phyloP scores from a whole-genome alignment of 805 yeast genomes.

The Candida alai region DNA sequence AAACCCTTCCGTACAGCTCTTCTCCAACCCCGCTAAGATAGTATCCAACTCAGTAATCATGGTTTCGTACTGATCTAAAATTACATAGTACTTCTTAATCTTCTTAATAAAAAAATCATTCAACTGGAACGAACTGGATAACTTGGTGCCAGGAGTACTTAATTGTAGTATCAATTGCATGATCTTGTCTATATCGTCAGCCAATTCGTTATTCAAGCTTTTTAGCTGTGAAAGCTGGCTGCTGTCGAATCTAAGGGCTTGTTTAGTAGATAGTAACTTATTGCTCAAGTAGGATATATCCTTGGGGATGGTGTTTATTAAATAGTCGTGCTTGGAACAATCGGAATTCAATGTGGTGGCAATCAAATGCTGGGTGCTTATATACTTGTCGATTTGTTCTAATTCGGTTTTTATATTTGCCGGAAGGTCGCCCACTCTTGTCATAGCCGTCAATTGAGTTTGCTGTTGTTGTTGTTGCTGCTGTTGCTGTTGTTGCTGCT shows the following conservation, averaged over 20 bases:
- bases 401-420: constrained; percentile 65
- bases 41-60: constrained; percentile 60
- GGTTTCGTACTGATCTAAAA: constrained; percentile 54
- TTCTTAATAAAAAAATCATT: constrained; percentile 52
- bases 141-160: constrained; percentile 52
- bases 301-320: constrained; percentile 68
- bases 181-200: constrained; percentile 51
- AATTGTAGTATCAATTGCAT: constrained; percentile 50
- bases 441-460: constrained; percentile 63
- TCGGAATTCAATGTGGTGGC: constrained; percentile 66
- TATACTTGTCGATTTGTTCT: constrained; percentile 66
- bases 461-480: constrained; percentile 41
- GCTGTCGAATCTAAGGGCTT: constrained; percentile 52
- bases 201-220: constrained; percentile 35
- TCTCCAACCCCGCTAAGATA: constrained; percentile 43
- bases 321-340: constrained; percentile 55
- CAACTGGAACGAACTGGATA: constrained; percentile 51
- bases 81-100: constrained; percentile 46
- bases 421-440: constrained; percentile 71
- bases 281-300: constrained; percentile 64
- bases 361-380: constrained; percentile 68
- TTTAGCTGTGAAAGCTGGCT: constrained; percentile 32
- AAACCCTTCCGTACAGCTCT: constrained; percentile 35
- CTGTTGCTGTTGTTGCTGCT: constrained; percentile 10
- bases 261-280: constrained; percentile 60